Base-by-base conservation (phyloP, 768 basidiomycete genomes). In the Kwoniella botswanensis region DNA sequence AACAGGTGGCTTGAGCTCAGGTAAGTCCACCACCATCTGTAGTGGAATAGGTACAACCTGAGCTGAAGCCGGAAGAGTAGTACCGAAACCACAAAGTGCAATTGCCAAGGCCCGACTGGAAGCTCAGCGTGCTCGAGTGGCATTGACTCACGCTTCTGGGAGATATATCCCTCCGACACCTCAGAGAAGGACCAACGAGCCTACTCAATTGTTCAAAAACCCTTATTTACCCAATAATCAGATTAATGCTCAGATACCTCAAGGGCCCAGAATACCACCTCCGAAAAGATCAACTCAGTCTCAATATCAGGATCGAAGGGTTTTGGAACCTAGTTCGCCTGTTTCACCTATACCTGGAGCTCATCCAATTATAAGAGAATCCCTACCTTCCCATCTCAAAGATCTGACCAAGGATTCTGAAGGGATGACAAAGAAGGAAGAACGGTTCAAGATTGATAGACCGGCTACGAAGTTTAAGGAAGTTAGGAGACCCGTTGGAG, bases 91-190 rank as follows among this genome's bases (percentile, higher is more conserved):
- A 3, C 60, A 61, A 55, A 59, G 35, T 35, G 60, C 67, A 18
- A 58, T 78, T 6, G 76, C 74, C 24, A 78, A 76, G 69, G 79
- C 79, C 2, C 63, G 74, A 13, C 50, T 61, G 12, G 79, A 80
- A 22, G 74, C 73, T 6, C 75, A 80, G 29, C 60, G 77, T 24
- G 72, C 77, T n/a, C 52, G 77, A 43, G 61, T 80, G 6, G 75
- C 77, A 4, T 53, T 80, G 35, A 78, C 77, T 7, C 77, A 80
- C 54, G 79, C 77, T 43, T 72, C 75, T 22, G 79, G 79, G 9
- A 65, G 63, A 58, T 74, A 67, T 46, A 71, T 76, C 46, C 74
- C 76, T 9, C 74, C 72, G n/a, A 63, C 76, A 7, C 55, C 75
- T 6, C 15, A 63, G 10, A 24, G 52, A 11, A 43, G 18, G 42